phyloP scores from a whole-genome alignment of 495 filamentous ascomycete genomes.

The Tetracladium marchalianum region DNA sequence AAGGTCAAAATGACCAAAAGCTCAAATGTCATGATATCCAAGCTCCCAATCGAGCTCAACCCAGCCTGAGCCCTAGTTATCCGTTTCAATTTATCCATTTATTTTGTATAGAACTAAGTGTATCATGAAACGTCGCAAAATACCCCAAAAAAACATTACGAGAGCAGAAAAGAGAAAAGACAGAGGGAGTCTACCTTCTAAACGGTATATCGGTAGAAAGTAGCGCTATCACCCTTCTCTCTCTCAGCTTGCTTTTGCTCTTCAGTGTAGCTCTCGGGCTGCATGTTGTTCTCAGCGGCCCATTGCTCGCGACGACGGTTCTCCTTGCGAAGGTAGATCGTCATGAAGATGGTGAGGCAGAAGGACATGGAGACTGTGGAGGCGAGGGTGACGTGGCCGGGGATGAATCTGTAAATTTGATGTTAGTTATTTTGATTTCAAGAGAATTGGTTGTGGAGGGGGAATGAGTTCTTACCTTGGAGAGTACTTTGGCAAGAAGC shows the following conservation, averaged over 20 bases:
- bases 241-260: conserved; percentile 34
- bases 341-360: conserved; percentile 41
- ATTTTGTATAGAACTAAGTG: too few species aligned
- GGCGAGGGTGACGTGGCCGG: conserved; percentile 45
- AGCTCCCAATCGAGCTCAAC: too few species aligned
- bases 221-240: conserved; percentile 39
- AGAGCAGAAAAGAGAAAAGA: too few species aligned
- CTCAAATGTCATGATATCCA: too few species aligned
- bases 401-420: not conserved
- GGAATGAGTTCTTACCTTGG: conserved; percentile 42
- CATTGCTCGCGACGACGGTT: conserved; percentile 42
- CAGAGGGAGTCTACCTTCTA: too few species aligned
- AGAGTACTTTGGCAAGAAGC: conserved; percentile 48
- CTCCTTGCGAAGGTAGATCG: conserved; percentile 48
- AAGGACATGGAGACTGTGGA: conserved; percentile 35
- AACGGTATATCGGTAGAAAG: conserved; percentile 43
- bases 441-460: not conserved
- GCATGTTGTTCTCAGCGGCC: conserved; percentile 26
- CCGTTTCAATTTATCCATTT: too few species aligned
- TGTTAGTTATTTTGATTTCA: not conserved
- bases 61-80: too few species aligned
- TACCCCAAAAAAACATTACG: too few species aligned
- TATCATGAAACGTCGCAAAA: too few species aligned
- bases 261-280: conserved; percentile 35
- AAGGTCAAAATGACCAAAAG: too few species aligned